Conservation (phyloP, 1,284 basidiomycete species). For the Earliella scabrosa region DNA sequence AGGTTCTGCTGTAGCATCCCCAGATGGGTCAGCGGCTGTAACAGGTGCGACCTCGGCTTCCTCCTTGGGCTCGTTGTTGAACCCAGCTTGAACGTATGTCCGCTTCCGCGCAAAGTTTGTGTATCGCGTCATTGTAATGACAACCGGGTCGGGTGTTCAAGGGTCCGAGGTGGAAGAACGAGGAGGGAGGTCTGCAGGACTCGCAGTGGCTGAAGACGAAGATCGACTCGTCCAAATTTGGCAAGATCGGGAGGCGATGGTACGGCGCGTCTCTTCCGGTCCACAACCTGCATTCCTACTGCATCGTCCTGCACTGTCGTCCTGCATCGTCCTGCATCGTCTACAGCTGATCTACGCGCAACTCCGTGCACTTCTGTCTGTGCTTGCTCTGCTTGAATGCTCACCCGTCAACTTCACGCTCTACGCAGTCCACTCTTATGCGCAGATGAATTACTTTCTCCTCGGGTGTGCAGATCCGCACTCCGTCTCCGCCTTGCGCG, state of each 20-base stretch:
- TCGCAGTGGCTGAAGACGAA: neutral
- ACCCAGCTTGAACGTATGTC: constrained; percentile 69
- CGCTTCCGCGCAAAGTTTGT: constrained; percentile 75
- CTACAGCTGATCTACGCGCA: no score
- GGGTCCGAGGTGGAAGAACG: no score
- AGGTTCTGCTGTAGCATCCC: constrained; percentile 22
- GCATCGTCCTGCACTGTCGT: no score
- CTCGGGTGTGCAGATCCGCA: constrained; percentile 8
- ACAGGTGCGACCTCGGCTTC: neutral
- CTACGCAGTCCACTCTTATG: constrained; percentile 7
- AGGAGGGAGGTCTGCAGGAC: no score
- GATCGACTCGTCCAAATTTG: constrained; percentile 8
- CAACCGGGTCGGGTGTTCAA: no score
- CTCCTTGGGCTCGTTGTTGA: constrained; percentile 33
- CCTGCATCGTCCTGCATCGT: no score
- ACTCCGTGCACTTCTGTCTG: no score
- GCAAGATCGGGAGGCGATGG: constrained; percentile 11
- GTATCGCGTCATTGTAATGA: constrained; percentile 65
- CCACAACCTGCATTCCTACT: no score
- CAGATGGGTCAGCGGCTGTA: neutral
- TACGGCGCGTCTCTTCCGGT: no score
- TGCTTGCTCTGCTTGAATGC: constrained; percentile 20
- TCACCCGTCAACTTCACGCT: constrained; percentile 19
- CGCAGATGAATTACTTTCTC: constrained; percentile 7
- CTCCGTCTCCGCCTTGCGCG: constrained; percentile 10